Conservation (phyloP, 495 filamentous ascomycete genomes). For the Aspergillus hancockii region DNA sequence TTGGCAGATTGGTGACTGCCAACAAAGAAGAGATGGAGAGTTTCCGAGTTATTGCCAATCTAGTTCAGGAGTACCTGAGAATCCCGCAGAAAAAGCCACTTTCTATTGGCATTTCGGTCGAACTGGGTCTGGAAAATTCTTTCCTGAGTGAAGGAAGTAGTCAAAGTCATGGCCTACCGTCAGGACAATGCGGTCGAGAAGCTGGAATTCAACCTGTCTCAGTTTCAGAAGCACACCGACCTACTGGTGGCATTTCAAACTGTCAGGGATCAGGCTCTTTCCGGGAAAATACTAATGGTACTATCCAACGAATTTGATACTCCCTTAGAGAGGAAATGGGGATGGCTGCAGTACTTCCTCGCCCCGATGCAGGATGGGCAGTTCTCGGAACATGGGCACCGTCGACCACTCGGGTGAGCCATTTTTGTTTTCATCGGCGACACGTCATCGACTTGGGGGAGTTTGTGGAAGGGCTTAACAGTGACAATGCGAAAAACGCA, state of each 20-base stretch:
- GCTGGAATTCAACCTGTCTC: conserved; percentile 11
- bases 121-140: conserved; percentile 10
- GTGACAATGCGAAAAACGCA: neutral
- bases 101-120: conserved; percentile 12
- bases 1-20: conserved; percentile 7
- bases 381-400: conserved; percentile 1
- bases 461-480: too few species aligned
- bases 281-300: neutral
- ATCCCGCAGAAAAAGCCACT: neutral
- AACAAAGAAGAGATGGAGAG: conserved; percentile 10
- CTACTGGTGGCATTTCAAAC: conserved; percentile 3
- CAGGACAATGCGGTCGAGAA: neutral
- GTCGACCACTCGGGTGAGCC: neutral
- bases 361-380: conserved; percentile 13
- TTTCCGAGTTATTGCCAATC: conserved; percentile 12
- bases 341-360: conserved; percentile 14
- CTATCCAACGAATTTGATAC: conserved; percentile 14
- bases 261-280: conserved; percentile 1
- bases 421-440: conserved; percentile 13
- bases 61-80: neutral
- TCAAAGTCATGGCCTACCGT: neutral
- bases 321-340: neutral
- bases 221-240: conserved; percentile 6
- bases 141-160: conserved; percentile 7
- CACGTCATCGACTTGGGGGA: too few species aligned